Evolutionary conservation across 345 rosid species (phyloP), one percentile per base, ranked within the genome.

Genomic region (Conringia planisiliqua): DNA sequence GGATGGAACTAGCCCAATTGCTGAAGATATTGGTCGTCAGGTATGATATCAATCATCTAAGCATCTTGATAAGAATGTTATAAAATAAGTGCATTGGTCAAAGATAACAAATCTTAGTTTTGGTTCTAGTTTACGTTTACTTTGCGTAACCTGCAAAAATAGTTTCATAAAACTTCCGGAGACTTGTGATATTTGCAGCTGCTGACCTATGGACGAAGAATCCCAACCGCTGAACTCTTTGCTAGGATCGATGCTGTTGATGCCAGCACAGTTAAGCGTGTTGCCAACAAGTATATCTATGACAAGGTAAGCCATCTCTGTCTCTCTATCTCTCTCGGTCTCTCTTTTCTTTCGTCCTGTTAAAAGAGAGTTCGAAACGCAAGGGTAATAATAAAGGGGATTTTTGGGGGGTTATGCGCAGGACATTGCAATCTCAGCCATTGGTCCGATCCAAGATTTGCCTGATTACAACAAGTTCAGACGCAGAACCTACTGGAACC

Each of bases 1-100:
- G 33, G 99, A 96, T 83, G 99, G 99, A 82, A 85, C 95, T 10
- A 96, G 97, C 70, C 91, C 96, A 48, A 79, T 92, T 38, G 99
- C 99, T 44, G 98, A 92, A 78, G 97, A 96, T 81, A 96, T 92
- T 67, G 98, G 98, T 42, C 97, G 97, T 56, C 99, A 96, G 98
- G 99, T 96, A 82, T 60, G 47, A 59, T 0, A n/a, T 40, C 36
- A 55, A 63, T 70, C 39, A 46, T 70, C 16, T 26, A 63, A 54
- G 71, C 52, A 44, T 55, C 71, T 44, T 55, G 29, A 66, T 65
- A 7, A 10, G 17, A 52, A 20, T 46, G 51, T 27, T 52, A 54
- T 6, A 14, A 27, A 5, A 7, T 70, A 7, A 4, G n/a, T 51
- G 56, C 30, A 11, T 44, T 46, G 65, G 35, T 52, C 69, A 62